Conservation (phyloP, 164 flowering plant genomes). For the Stephania yunnanensis region DNA sequence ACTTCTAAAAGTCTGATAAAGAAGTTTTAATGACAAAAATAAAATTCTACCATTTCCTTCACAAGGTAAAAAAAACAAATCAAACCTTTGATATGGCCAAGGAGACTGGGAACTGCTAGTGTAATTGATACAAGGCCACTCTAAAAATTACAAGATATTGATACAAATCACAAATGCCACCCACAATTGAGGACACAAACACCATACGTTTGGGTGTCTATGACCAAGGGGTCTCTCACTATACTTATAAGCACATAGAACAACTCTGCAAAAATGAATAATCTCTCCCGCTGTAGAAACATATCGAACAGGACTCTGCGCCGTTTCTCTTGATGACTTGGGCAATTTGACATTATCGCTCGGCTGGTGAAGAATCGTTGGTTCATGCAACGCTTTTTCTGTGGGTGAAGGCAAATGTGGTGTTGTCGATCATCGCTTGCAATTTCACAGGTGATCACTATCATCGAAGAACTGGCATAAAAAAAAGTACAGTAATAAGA, state of each 20-base stretch:
- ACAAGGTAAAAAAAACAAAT: background rate
- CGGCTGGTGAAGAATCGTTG: background rate
- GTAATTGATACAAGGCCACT: background rate
- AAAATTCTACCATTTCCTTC: background rate
- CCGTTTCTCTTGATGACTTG: background rate
- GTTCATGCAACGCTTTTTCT: background rate
- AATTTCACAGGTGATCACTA: background rate
- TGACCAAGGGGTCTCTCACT: background rate
- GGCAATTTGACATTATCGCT: background rate
- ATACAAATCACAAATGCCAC: background rate
- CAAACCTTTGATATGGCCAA: background rate
- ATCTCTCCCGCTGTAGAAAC: background rate
- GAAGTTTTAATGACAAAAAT: no score
- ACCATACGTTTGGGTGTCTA: background rate
- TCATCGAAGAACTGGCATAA: conserved; percentile 1
- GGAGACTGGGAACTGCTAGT: background rate
- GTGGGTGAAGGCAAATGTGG: background rate
- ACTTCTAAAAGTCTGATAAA: no score
- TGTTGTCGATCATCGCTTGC: background rate
- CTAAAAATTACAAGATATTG: background rate
- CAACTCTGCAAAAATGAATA: background rate
- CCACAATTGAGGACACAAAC: background rate
- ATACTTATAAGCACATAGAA: background rate
- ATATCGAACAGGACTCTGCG: background rate
- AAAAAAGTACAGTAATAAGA: background rate